These are phyloP conservation scores for Chlorella sp. DNA, from an alignment of 139 green algal species.

Conservation along the genomic window DNA sequence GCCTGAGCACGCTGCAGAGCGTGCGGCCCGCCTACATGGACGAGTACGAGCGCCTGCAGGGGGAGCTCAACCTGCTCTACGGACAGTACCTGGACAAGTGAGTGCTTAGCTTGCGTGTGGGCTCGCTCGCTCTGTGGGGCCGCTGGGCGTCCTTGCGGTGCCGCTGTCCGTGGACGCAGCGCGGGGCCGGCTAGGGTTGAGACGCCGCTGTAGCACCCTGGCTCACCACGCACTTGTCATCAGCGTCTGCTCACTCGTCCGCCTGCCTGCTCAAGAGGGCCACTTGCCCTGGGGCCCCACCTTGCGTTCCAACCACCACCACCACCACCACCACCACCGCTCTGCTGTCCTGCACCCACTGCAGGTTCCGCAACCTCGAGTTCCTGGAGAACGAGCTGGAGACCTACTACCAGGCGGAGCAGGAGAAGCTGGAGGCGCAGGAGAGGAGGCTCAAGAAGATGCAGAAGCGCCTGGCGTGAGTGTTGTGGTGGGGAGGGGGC, in stretches of 20 bases:
- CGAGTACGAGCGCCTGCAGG: conserved; percentile 76
- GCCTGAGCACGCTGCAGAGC: conserved; percentile 48
- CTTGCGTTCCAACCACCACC: not conserved
- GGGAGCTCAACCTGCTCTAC: conserved; percentile 65
- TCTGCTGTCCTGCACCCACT: not conserved
- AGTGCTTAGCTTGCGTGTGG: no score
- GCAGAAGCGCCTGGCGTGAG: conserved; percentile 64
- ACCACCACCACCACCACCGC: not conserved
- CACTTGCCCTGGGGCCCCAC: no score
- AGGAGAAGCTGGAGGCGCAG: conserved; percentile 57
- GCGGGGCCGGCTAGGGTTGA: not conserved
- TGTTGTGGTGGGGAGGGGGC: no score
- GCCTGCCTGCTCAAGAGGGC: no score
- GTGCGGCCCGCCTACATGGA: conserved; percentile 81
- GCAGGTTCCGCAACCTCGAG: conserved; percentile 67
- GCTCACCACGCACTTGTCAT: no score
- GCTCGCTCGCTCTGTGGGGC: no score
- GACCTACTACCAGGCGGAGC: conserved; percentile 45
- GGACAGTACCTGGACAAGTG: conserved; percentile 41
- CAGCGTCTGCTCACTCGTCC: not conserved
- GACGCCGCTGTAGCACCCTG: no score
- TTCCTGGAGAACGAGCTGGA: conserved; percentile 68
- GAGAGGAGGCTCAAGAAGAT: conserved; percentile 66
- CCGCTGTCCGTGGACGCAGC: no score
- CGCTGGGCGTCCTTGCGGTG: no score